Evolutionary conservation across 2,329 filamentous ascomycete genomes (phyloP), one percentile per base, ranked within the genome.

Genomic region (Fusarium marasasianum): DNA sequence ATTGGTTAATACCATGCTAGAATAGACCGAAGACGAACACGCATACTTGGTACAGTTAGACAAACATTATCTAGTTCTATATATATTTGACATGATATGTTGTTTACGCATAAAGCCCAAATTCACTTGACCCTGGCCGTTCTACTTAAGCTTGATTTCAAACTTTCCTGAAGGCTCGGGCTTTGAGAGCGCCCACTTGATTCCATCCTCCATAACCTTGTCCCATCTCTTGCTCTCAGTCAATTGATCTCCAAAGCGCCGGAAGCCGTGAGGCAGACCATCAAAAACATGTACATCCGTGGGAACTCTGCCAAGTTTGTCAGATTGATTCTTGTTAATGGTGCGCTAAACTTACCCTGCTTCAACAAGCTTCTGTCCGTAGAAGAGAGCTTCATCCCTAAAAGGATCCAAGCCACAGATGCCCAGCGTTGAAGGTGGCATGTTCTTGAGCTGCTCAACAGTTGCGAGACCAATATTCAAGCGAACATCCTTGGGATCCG

Each of bases 221-320:
- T 87, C 85, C 84, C 84, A 87, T 37, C 82, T 76, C 40, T 80
- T 78, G 5, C 80, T 82, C 29, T 81, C 82, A 17, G 57, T 47
- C 10, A 87, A 55, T 20, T 78, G 80, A 13, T 83, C 81, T 8
- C 83, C 83, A 59, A 84, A 86, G 2, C 78, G 71, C 3, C 80
- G 66, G 54, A 88, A 88, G 0, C 85, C 85, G 77, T 90, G 88
- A 1, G 88, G 88, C 0, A 90, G 78, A 0, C 88, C 88, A 35
- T 80, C 83, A 73, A 89, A 89, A 2, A 90, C 69, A 59, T 84
- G 80, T 1, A 86, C 78, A 57, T 87, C 79, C 0, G 87, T 88
- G 0, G 87, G 84, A 2, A 89, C 85, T 1, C 85, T 87, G 1
- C 6, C 33, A 24, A 12, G 1, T 3, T 1, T 17, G 18, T 56